A percentile compares a stretch with the other conserved stretches of the same genome.
Conservation (phyloP, 176 grass and related monocot species). For the Musa itinerans region DNA sequence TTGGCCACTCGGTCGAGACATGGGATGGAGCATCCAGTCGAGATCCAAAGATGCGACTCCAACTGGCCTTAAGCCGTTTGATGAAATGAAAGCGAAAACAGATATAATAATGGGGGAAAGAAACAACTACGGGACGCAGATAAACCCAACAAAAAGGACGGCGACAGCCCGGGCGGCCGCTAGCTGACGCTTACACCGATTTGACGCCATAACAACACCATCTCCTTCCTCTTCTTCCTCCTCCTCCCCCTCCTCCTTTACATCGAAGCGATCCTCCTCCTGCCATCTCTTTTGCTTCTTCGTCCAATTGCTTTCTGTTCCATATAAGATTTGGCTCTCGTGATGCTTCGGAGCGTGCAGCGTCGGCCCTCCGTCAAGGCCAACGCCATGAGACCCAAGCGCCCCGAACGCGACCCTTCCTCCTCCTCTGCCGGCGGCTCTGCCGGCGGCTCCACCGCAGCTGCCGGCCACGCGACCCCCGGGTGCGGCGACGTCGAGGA, state of each 20-base stretch:
- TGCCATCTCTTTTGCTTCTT: not conserved
- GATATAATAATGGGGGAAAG: no score
- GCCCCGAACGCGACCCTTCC: constrained; percentile 21
- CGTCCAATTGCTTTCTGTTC: constrained; percentile 12
- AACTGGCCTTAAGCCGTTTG: no score
- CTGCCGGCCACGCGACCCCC: not conserved
- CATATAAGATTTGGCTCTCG: not conserved
- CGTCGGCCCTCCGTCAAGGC: constrained; percentile 30
- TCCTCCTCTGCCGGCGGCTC: constrained; percentile 19
- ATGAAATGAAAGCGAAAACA: no score
- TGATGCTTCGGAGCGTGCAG: constrained; percentile 58
- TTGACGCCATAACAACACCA: constrained; percentile 2
- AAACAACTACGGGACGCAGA: not conserved
- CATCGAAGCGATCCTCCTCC: not conserved
- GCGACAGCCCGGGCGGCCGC: not conserved
- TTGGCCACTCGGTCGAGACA: no score
- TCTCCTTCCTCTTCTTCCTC: not conserved
- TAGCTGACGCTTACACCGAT: not conserved
- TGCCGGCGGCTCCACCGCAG: constrained; percentile 13
- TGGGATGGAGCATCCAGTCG: no score
- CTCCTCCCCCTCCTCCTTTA: not conserved
- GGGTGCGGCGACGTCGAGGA: not conserved
- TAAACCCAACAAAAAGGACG: not conserved
- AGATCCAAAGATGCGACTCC: no score
- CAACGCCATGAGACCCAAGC: constrained; percentile 44